Evolutionary conservation across 306 rosid genomes (phyloP), one percentile per base, ranked within the genome.

Genomic region (Carpinus fangiana): DNA sequence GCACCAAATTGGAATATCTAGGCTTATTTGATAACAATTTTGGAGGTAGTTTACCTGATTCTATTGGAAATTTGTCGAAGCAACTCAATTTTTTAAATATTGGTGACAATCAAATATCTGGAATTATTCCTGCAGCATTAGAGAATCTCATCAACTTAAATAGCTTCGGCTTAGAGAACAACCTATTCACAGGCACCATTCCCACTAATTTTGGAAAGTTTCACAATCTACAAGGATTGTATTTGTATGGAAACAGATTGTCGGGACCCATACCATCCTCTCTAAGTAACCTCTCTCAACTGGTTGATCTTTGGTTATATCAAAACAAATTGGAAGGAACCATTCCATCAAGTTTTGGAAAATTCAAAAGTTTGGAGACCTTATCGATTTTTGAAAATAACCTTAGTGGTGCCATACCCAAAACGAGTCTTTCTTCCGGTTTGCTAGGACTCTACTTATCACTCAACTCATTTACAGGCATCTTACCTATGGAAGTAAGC

Each of bases 31-130:
- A 0, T 0, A 88, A 88, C 57, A 82, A 77, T 5, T 88, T 88
- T 67, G 85, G 86, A 67, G 89, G 88, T 26, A 50, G 11, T 43
- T 75, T 88, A n/a, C 85, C 87, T 2, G 48, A 72, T 0, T 53
- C 68, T 2, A 12, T 80, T 6, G 84, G 75, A 34, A 86, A 88
- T 53, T 77, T 88, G 12, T 80, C 92, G 66, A 47, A 11, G 52
- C 73, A 3, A 0, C 0, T 0, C 12, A 41, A 7, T 41, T 0
- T 0, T 4, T 5, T 88, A 23, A 20, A 31, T 28, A 45, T 78
- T 11, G 68, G 38, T 0, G 2, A 0, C 0, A 88, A 84, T 31
- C 74, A 75, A 5, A 41, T 86, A 12, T 75, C 20, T 0, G 84
- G 87, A 72, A 65, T 18, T 23, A 59, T 89, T 34, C 85, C 87